These are phyloP conservation scores for Metschnikowia cerradonensis DNA, from an alignment of 805 yeast genomes.

Conservation along the genomic window DNA sequence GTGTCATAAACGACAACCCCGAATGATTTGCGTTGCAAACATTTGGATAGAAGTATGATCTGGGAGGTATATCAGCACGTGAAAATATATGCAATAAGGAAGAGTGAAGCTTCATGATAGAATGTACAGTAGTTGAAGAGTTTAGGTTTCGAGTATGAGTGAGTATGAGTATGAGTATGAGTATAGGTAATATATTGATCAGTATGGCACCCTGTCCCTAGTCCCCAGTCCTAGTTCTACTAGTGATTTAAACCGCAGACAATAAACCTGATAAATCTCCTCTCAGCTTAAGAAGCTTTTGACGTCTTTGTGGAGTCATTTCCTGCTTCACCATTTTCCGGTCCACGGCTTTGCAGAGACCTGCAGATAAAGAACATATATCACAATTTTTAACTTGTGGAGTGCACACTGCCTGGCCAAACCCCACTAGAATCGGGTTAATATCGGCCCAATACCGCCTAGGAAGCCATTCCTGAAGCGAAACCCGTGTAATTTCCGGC, in stretches of 20 bases:
- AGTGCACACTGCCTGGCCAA: conserved; percentile 84
- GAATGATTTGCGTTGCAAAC: too few relatives aligned
- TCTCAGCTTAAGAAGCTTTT: conserved; percentile 28
- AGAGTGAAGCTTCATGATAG: too few relatives aligned
- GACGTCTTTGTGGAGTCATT: conserved; percentile 24
- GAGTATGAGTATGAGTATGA: too few relatives aligned
- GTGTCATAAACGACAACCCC: too few relatives aligned
- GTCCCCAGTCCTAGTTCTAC: too few relatives aligned
- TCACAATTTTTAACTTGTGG: conserved; percentile 72
- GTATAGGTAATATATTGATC: too few relatives aligned
- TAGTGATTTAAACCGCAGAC: not conserved
- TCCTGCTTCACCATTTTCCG: conserved; percentile 33
- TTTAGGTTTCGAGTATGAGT: too few relatives aligned
- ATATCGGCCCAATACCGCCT: conserved; percentile 73
- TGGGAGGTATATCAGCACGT: too few relatives aligned
- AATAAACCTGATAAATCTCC: conserved; percentile 28
- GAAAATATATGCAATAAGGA: too few relatives aligned
- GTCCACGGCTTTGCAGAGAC: conserved; percentile 58
- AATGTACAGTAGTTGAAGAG: too few relatives aligned
- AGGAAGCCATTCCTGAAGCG: conserved; percentile 73
- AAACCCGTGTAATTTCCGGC: conserved; percentile 73
- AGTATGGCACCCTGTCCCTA: too few relatives aligned
- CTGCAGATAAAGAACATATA: conserved; percentile 54
- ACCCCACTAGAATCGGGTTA: conserved; percentile 85
- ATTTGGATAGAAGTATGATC: too few relatives aligned